phyloP scores from a whole-genome alignment of 805 yeast species.

The Clavispora carvajalis region DNA sequence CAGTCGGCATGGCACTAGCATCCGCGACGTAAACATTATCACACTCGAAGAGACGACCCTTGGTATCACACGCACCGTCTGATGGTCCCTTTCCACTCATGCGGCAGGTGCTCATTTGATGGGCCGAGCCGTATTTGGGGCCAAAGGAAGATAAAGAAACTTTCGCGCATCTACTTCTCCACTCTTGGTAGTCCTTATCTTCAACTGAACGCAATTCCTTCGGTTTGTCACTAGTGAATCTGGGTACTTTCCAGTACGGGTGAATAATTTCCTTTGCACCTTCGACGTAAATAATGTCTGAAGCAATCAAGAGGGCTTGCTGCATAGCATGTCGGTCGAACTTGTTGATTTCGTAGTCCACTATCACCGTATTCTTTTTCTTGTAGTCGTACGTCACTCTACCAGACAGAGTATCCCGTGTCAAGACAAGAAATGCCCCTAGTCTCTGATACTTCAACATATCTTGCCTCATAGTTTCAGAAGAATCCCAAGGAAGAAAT shows the following conservation, averaged over 20 bases:
- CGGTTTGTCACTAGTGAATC: conserved; percentile 32
- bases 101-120: conserved; percentile 50
- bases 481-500: conserved; percentile 40
- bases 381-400: conserved; percentile 27
- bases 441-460: conserved; percentile 32
- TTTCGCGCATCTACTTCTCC: conserved; percentile 27
- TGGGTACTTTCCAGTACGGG: conserved; percentile 29
- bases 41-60: conserved; percentile 45
- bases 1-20: conserved; percentile 46
- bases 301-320: conserved; percentile 32
- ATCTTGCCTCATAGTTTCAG: conserved; percentile 27
- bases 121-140: conserved; percentile 42
- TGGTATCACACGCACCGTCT: conserved; percentile 39
- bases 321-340: conserved; percentile 38
- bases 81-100: conserved; percentile 44
- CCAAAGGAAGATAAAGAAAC: conserved; percentile 25
- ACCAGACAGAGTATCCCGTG: conserved; percentile 44
- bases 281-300: conserved; percentile 43
- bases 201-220: conserved; percentile 32
- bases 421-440: conserved; percentile 38
- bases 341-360: conserved; percentile 38
- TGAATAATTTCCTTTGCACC: conserved; percentile 43
- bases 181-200: conserved; percentile 40
- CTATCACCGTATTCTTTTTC: conserved; percentile 25
- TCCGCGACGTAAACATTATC: conserved; percentile 46